Evolutionary conservation across 805 yeast species (phyloP).

Genomic region (Barnettozyma botsteinii): DNA sequence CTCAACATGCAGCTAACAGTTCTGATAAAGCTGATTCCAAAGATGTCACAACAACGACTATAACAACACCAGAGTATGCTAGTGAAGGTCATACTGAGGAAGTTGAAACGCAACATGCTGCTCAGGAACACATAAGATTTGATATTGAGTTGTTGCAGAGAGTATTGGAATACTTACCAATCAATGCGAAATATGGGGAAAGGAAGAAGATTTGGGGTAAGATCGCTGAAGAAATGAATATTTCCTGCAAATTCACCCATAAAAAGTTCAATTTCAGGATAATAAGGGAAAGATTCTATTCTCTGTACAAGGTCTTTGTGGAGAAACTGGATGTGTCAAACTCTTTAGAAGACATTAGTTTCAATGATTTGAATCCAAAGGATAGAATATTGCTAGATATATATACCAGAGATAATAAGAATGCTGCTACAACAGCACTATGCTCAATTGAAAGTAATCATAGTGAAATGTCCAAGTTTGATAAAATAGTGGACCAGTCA

Average conservation of each 20-base stretch:
- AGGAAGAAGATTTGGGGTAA: slow-evolving; percentile 4
- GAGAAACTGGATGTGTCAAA: background rate
- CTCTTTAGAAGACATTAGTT: background rate
- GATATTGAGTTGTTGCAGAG: slow-evolving; percentile 2
- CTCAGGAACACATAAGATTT: background rate
- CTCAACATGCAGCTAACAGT: background rate
- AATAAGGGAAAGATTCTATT: slow-evolving; percentile 8
- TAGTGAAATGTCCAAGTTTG: too few species aligned
- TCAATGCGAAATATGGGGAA: slow-evolving; percentile 8
- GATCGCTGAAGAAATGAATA: slow-evolving; percentile 1
- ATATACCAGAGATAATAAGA: slow-evolving; percentile 2
- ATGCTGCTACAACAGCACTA: background rate
- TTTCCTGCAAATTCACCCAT: background rate
- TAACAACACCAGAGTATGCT: too few species aligned
- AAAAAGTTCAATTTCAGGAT: slow-evolving; percentile 4
- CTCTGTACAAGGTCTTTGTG: slow-evolving; percentile 1
- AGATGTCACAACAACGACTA: background rate
- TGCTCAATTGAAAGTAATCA: too few species aligned
- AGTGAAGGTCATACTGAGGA: too few species aligned
- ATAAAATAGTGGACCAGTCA: too few species aligned
- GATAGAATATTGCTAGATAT: slow-evolving; percentile 3
- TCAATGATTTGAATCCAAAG: background rate
- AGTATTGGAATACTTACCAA: slow-evolving; percentile 5
- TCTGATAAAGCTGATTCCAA: background rate
- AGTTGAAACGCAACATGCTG: too few species aligned